Evolutionary conservation across 805 yeast species (phyloP), one percentile per base, ranked within the genome.

Genomic region (Helenozyma rhizophorensis): DNA sequence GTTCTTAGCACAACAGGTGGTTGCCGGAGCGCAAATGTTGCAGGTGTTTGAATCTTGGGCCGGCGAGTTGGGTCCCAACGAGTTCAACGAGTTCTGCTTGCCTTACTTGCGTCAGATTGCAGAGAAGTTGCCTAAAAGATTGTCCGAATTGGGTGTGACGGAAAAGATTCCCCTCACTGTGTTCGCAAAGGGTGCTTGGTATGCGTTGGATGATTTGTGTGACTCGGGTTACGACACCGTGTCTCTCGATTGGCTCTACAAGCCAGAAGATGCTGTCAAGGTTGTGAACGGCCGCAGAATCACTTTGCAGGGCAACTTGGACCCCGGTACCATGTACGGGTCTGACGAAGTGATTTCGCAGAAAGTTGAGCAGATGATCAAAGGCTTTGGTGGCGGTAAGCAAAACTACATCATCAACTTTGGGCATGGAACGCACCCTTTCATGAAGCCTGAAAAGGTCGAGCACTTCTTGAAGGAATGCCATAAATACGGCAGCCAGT

Each of bases 41-140:
- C 98, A 93, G 62, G 88, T 93, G 22, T 93, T 93, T 54, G 98
- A 93, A 56, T 83, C 95, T 23, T 89, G 96, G 95, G 98, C 96
- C 36, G 96, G 97, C 32, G 97, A 93, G 62, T 71, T 93, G 37
- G 93, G 95, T 1, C 95, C 96, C 9, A 66, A 66, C 32, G 98
- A 93, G 52, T 93, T 90, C 61, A 72, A 72, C 42, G 89, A 84
- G 57, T 93, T 88, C 59, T 81, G 94, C 4, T 73, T 90, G 51
- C 97, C 97, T 3, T 93, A 86, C 56, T 67, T 93, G 50, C 74
- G 71, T 43, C 85, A 85, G 54, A 89, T 90, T 37, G 74, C 85
- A 17, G 62, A 67, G 13, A 73, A 72, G 45, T 72, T 90, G 28
- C 94, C 90, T 14, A 37, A 51, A 9, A 77, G 93, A 51, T 70